Evolutionary conservation across 2,329 filamentous ascomycete genomes (phyloP).

Genomic region (Immersiporthe knoxdaviesiana): DNA sequence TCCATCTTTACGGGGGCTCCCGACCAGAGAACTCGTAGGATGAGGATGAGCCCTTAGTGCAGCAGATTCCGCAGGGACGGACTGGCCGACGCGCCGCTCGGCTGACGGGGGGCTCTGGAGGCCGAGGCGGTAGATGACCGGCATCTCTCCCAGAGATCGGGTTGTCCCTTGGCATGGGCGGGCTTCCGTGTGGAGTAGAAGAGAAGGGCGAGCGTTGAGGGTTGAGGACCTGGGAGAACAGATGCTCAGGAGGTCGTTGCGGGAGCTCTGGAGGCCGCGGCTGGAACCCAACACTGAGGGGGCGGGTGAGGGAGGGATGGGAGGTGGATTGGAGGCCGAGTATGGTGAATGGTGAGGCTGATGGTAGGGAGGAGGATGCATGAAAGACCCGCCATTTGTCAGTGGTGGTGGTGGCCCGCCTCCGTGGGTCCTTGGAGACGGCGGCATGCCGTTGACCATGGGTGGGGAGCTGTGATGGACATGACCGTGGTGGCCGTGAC

Average conservation of each 20-base stretch:
- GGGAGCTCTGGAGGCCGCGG: constrained; percentile 49
- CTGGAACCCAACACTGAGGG: constrained; percentile 44
- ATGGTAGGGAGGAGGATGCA: constrained; percentile 38
- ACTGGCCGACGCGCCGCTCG: constrained; percentile 74
- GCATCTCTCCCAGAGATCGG: constrained; percentile 38
- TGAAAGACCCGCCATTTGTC: constrained; percentile 47
- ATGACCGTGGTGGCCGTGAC: constrained; percentile 34
- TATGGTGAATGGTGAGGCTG: background rate
- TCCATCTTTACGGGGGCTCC: too few relatives aligned
- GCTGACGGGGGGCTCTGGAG: constrained; percentile 48
- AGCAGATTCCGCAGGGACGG: constrained; percentile 76
- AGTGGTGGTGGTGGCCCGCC: constrained; percentile 45
- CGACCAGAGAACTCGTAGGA: too few relatives aligned
- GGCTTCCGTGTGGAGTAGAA: constrained; percentile 49
- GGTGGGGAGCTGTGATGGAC: constrained; percentile 32
- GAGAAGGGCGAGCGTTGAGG: constrained; percentile 43
- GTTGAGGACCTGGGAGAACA: constrained; percentile 44
- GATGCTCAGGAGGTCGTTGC: constrained; percentile 47
- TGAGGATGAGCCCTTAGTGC: constrained; percentile 53
- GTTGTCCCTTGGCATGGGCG: constrained; percentile 48
- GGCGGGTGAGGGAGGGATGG: constrained; percentile 39
- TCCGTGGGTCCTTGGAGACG: constrained; percentile 51
- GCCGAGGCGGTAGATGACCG: constrained; percentile 37
- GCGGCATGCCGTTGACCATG: constrained; percentile 51
- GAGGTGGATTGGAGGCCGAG: constrained; percentile 34